Evolutionary conservation across 768 basidiomycete species (phyloP).

Genomic region (Serendipita sp.): DNA sequence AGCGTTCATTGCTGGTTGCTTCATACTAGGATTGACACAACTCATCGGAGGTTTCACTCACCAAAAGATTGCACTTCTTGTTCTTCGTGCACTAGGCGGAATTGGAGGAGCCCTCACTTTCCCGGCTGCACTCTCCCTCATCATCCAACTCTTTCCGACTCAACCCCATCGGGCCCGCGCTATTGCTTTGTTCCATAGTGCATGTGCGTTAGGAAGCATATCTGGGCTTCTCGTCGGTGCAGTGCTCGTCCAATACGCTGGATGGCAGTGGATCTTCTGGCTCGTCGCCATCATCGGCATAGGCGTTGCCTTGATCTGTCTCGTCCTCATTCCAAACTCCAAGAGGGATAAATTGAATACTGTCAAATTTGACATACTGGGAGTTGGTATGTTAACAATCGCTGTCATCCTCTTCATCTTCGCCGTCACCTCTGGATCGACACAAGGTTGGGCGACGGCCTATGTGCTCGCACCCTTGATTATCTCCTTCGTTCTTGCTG

Average conservation of each 20-base stretch:
- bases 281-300: slow-evolving; percentile 26
- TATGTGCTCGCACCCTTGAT: slow-evolving; percentile 30
- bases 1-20: slow-evolving; percentile 23
- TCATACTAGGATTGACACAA: slow-evolving; percentile 17
- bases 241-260: slow-evolving; percentile 23
- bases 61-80: slow-evolving; percentile 19
- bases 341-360: not conserved
- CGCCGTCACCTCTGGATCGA: slow-evolving; percentile 19
- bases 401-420: slow-evolving; percentile 27
- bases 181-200: slow-evolving; percentile 29
- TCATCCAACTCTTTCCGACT: slow-evolving; percentile 34
- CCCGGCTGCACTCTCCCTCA: slow-evolving; percentile 33
- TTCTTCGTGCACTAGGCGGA: slow-evolving; percentile 20
- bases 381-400: slow-evolving; percentile 13
- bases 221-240: slow-evolving; percentile 30
- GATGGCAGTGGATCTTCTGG: slow-evolving; percentile 38
- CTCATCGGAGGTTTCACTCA: slow-evolving; percentile 19
- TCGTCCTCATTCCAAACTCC: slow-evolving; percentile 22
- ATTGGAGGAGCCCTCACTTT: slow-evolving; percentile 33
- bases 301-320: slow-evolving; percentile 18
- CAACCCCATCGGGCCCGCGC: slow-evolving; percentile 31
- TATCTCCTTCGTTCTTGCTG: slow-evolving; percentile 25
- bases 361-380: slow-evolving; percentile 1
- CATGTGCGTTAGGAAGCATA: slow-evolving; percentile 31
- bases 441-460: slow-evolving; percentile 12